Evolutionary conservation across 352 stramenopile species (phyloP).

Genomic region (Stramenopiles sp.): DNA sequence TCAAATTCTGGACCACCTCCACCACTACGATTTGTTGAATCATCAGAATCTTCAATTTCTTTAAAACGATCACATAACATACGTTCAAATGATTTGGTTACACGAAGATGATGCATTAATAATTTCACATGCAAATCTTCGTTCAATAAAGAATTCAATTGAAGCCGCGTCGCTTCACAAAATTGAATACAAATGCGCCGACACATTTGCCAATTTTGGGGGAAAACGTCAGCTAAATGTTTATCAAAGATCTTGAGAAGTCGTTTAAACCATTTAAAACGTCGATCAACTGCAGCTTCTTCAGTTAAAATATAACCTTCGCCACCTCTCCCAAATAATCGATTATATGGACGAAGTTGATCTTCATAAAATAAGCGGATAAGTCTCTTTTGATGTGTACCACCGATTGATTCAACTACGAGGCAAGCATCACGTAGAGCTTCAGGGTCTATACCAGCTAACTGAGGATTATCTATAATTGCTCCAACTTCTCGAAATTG

Average conservation of each 20-base stretch:
- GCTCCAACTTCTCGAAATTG: no score
- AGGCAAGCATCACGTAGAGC: no score
- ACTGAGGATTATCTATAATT: no score
- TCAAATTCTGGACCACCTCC: slow-evolving; percentile 17
- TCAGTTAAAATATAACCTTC: no score
- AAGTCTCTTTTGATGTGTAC: no score
- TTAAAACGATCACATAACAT: slow-evolving; percentile 30
- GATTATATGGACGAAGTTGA: no score
- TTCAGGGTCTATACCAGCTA: no score
- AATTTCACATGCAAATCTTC: slow-evolving; percentile 33
- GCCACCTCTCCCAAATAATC: no score
- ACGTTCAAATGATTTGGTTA: slow-evolving; percentile 45
- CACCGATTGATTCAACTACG: no score
- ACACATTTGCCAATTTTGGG: slow-evolving; percentile 68
- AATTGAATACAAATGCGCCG: slow-evolving; percentile 60
- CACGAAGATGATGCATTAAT: slow-evolving; percentile 39
- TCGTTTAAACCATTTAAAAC: slow-evolving; percentile 43
- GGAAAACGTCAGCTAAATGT: slow-evolving; percentile 66
- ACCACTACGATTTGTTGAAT: no score
- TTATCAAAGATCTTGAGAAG: slow-evolving; percentile 27
- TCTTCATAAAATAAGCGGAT: no score
- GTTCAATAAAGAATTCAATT: slow-evolving; percentile 16
- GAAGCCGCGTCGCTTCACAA: slow-evolving; percentile 31
- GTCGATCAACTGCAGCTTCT: slow-evolving; percentile 33
- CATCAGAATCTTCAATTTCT: slow-evolving; percentile 12